A percentile compares a stretch with the other conserved stretches of the same genome.
Conservation (phyloP, 306 rosid genomes). For the Chamaecrista fasciculata region DNA sequence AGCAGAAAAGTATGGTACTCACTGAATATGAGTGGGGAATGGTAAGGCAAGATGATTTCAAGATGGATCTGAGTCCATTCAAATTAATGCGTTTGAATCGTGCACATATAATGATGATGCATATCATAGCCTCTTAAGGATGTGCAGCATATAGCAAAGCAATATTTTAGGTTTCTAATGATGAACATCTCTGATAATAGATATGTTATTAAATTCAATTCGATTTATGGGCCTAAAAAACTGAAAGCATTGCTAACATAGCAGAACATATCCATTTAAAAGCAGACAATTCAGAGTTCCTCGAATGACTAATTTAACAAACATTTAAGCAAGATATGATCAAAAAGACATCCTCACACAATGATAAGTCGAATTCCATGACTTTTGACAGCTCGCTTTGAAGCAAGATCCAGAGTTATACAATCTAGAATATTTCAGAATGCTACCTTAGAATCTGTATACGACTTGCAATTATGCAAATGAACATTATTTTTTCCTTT, state of each 20-base stretch:
- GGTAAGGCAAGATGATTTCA: constrained; percentile 6
- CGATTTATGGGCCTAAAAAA: no score
- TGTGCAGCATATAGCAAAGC: neutral
- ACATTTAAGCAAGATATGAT: neutral
- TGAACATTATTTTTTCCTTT: no score
- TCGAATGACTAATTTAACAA: neutral
- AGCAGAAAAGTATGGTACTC: constrained; percentile 29
- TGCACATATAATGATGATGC: constrained; percentile 13
- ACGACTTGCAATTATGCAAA: no score
- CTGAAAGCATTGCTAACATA: no score
- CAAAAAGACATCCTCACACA: neutral
- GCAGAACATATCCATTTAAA: neutral
- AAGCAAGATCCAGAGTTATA: no score
- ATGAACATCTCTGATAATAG: neutral
- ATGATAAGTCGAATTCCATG: neutral
- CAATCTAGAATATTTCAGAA: no score
- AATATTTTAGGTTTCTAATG: neutral
- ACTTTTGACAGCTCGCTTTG: neutral
- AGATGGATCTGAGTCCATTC: constrained; percentile 12
- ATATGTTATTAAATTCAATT: neutral
- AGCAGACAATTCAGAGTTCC: neutral
- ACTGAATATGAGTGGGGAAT: constrained; percentile 7
- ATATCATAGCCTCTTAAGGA: neutral
- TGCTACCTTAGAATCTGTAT: no score
- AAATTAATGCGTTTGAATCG: neutral